Percentiles rank a stretch among this genome's conserved stretches.
phyloP scores from a whole-genome alignment of 116 monocot species.

The Zostera marina region DNA sequence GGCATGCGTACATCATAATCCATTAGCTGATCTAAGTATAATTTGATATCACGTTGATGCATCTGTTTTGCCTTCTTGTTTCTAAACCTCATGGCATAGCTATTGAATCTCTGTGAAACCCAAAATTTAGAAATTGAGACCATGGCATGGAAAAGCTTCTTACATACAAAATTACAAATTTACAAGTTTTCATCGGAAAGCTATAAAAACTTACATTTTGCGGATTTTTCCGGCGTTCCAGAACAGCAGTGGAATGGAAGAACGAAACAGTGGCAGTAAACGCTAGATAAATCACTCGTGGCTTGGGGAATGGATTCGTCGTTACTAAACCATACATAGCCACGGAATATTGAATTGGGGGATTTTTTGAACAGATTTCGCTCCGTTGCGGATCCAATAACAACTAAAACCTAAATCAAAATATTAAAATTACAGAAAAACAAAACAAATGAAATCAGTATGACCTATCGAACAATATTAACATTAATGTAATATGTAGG shows the following conservation, averaged over 20 bases:
- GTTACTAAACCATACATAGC: not conserved
- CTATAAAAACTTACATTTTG: constrained; percentile 2
- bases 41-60: constrained; percentile 27
- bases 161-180: not conserved
- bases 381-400: too few relatives aligned
- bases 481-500: too few relatives aligned
- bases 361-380: too few relatives aligned
- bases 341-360: too few relatives aligned
- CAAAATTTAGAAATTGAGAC: not conserved
- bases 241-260: constrained; percentile 30
- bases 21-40: constrained; percentile 56
- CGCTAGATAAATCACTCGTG: not conserved
- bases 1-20: constrained; percentile 4
- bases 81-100: constrained; percentile 27
- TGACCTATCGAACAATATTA: too few relatives aligned
- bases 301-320: not conserved
- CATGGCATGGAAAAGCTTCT: not conserved
- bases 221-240: constrained; percentile 16
- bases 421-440: too few relatives aligned
- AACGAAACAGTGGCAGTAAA: constrained; percentile 3
- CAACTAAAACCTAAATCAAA: too few relatives aligned
- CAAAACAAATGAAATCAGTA: too few relatives aligned
- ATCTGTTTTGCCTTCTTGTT: constrained; percentile 40
- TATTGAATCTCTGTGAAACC: constrained; percentile 36
- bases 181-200: not conserved